phyloP scores from a whole-genome alignment of 441 rosid genomes.

The Omphalea diandra region DNA sequence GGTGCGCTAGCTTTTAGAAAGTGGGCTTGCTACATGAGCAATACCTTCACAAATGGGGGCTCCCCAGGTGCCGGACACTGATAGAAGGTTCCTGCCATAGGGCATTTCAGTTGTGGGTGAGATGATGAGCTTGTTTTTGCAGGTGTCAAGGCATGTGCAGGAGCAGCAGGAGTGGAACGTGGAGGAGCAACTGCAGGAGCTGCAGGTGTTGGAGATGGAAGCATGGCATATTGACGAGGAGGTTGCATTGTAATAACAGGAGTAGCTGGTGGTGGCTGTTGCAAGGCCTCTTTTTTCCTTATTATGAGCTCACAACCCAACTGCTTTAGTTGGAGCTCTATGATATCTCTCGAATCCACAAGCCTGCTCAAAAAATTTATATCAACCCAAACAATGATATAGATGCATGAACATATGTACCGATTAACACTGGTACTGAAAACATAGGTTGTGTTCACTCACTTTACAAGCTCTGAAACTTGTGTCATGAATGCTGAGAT shows the following conservation, averaged over 20 bases:
- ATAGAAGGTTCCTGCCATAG: constrained; percentile 98
- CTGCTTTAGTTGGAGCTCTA: constrained; percentile 85
- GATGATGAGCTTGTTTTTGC: constrained; percentile 49
- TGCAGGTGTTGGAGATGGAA: constrained; percentile 43
- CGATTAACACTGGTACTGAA: background rate
- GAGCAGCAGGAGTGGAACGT: constrained; percentile 28
- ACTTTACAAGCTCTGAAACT: constrained; percentile 89
- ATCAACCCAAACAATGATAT: constrained; percentile 15
- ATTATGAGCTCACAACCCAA: constrained; percentile 73
- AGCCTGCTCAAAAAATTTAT: constrained; percentile 48
- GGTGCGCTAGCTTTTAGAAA: background rate
- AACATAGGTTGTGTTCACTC: constrained; percentile 29
- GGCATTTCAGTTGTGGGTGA: constrained; percentile 72
- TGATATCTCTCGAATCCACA: constrained; percentile 86
- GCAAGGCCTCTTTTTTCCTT: constrained; percentile 86
- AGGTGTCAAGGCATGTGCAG: constrained; percentile 39
- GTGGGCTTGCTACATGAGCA: background rate
- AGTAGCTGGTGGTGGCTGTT: constrained; percentile 46
- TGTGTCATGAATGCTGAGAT: constrained; percentile 75
- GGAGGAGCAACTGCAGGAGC: constrained; percentile 38
- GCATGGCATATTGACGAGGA: constrained; percentile 37
- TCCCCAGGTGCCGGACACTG: constrained; percentile 82
- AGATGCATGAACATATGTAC: background rate
- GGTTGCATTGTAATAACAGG: constrained; percentile 47
- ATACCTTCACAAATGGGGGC: constrained; percentile 88